Evolutionary conservation across 345 rosid genomes (phyloP).

Genomic region (Triadica sebifera): DNA sequence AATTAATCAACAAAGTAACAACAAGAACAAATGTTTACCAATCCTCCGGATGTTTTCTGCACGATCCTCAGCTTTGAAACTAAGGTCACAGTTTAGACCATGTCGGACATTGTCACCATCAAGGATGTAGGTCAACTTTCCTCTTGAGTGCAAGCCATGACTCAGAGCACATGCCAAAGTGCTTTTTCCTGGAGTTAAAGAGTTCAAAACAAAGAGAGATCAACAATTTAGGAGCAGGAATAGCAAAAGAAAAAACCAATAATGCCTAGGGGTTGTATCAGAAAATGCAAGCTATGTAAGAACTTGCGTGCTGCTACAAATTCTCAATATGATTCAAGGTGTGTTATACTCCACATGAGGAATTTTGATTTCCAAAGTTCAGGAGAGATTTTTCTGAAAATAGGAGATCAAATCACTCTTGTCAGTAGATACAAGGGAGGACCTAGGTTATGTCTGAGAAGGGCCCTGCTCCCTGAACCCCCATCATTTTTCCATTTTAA

Average conservation of each 20-base stretch:
- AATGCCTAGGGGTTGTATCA: neutral
- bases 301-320: neutral
- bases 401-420: neutral
- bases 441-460: no score
- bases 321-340: neutral
- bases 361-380: neutral
- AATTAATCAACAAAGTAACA: neutral
- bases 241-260: neutral
- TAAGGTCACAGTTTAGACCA: conserved; percentile 31
- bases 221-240: neutral
- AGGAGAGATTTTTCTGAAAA: neutral
- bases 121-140: conserved; percentile 33
- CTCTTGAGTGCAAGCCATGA: conserved; percentile 26
- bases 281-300: neutral
- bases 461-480: no score
- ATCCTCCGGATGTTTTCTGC: conserved; percentile 32
- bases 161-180: conserved; percentile 32
- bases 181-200: conserved; percentile 27
- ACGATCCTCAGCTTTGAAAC: conserved; percentile 35
- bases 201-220: neutral
- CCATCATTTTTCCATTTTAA: no score
- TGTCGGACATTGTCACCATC: conserved; percentile 38
- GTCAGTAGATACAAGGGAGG: neutral
- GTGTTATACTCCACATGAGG: neutral
- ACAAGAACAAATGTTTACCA: conserved; percentile 17